Percentiles rank a stretch among this genome's conserved stretches.
Evolutionary conservation across 2,329 filamentous ascomycete species (phyloP).

Genomic region (Rhinocladiella mackenziei): DNA sequence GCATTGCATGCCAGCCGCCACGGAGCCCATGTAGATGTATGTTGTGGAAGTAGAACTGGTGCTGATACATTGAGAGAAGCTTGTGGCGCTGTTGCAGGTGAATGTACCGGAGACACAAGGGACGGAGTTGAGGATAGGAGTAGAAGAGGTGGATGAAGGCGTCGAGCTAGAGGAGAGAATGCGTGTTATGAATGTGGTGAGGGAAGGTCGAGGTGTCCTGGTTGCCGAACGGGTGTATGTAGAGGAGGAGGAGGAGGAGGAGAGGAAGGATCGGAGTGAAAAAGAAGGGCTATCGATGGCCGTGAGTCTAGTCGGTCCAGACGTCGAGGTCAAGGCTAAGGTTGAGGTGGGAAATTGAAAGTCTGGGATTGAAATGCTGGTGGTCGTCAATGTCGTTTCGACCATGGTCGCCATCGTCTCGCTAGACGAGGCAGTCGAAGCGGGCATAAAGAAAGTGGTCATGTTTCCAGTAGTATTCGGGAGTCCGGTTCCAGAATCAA

Average conservation of each 20-base stretch:
- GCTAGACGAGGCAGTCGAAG: neutral
- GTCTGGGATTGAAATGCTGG: neutral
- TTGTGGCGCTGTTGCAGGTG: slow-evolving; percentile 34
- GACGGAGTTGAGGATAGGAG: slow-evolving; percentile 12
- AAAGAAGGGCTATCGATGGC: too few relatives aligned
- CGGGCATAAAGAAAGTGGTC: neutral
- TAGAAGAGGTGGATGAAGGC: slow-evolving; percentile 5
- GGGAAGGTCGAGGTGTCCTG: neutral
- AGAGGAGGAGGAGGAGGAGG: neutral
- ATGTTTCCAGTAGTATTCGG: neutral
- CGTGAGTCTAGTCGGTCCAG: too few relatives aligned
- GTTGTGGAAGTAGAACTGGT: slow-evolving; percentile 18
- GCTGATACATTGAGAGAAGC: slow-evolving; percentile 37
- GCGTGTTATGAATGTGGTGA: slow-evolving; percentile 1
- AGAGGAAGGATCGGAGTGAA: neutral
- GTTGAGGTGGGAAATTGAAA: too few relatives aligned
- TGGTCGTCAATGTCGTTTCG: neutral
- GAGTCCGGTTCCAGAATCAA: neutral
- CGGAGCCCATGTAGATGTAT: slow-evolving; percentile 25
- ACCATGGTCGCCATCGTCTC: neutral
- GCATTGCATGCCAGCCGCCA: slow-evolving; percentile 26
- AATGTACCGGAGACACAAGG: slow-evolving; percentile 33
- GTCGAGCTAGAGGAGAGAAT: slow-evolving; percentile 7
- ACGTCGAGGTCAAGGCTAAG: neutral
- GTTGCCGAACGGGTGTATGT: slow-evolving; percentile 1